Base-by-base conservation (phyloP, 768 basidiomycete genomes). In the Hirschioporus abietinus region DNA sequence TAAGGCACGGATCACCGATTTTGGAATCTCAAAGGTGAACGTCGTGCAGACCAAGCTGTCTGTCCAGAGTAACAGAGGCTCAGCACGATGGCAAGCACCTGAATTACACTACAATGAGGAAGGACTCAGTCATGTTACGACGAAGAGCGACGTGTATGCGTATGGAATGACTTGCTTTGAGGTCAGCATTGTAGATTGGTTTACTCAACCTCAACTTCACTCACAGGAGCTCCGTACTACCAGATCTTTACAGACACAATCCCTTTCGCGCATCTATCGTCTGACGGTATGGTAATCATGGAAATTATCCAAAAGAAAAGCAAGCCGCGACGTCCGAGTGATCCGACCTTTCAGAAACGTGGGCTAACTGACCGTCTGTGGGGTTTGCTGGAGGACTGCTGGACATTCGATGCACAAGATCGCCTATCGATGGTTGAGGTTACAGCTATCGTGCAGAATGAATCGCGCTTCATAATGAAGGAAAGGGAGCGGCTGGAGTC, bases 11-110 rank as follows among this genome's bases (percentile, higher is more conserved):
- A 61, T 61, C 23, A 34, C 60, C 10, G 60, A 25, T 24, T 25
- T 61, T 18, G 24, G 60, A 3, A 25, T 61, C 23, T 25, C 25
- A 1, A 61, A 34, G 60, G 60, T 61, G 24, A 34, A 25, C 30
- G 60, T 25, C 23, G 24, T 34, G 15, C 60, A 61, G 23, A 34
- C 60, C 15, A 61, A 61, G 24, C 9, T 61, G 20, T 61, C 60
- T 25, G 24, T 61, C 60, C 65, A 26, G 58, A 61, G 60, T 59
- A 66, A n/a, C 3, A 36, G 57, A 26, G 60, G 65, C 24, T 61
- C 58, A 24, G 58, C 35, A 58, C 58, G 59, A 26, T 60, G 58
- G 65, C 65, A 35, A 30, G 34, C 59, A 10, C 65, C 25, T 60
- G 60, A 61, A 24, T 34, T 61, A 17, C 60, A 25, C 12, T 52